phyloP scores from a whole-genome alignment of 345 rosid species.

The Raphanus raphanistrum region DNA sequence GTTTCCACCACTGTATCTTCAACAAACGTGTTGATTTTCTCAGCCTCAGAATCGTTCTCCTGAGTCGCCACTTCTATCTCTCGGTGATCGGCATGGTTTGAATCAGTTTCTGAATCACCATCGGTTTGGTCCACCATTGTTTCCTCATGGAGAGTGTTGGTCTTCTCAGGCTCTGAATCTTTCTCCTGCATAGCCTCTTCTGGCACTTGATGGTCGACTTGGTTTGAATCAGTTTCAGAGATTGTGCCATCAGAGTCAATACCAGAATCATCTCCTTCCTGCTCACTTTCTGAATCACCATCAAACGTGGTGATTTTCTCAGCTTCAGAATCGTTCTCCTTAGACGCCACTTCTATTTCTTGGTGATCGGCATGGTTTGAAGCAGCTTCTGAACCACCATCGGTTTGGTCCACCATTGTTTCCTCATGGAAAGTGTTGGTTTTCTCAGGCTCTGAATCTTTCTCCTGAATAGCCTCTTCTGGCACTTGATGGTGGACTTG shows the following conservation, averaged over 20 bases:
- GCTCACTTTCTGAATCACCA: constrained; percentile 15
- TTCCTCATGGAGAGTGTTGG: not conserved
- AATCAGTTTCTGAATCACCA: constrained; percentile 25
- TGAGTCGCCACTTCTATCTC: not conserved
- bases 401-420: not conserved
- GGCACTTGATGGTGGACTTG: constrained; percentile 5
- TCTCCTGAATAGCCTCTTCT: not conserved
- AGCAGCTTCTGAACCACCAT: constrained; percentile 16
- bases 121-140: not conserved
- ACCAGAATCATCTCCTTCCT: not conserved
- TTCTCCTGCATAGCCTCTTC: not conserved
- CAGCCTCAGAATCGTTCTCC: not conserved
- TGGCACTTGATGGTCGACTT: constrained; percentile 9
- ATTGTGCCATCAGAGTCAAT: constrained; percentile 21
- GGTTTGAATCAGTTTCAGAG: constrained; percentile 33
- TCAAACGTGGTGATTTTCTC: constrained; percentile 3
- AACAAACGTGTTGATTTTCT: not conserved
- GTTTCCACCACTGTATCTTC: not conserved
- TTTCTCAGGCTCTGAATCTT: not conserved
- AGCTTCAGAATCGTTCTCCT: not conserved
- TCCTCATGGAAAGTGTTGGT: not conserved
- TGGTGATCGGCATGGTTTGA: not conserved
- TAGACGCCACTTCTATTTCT: not conserved
- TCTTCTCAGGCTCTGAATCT: not conserved
- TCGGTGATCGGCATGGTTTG: constrained; percentile 20